Conservation (phyloP, 495 filamentous ascomycete genomes). For the Podospora australis region DNA sequence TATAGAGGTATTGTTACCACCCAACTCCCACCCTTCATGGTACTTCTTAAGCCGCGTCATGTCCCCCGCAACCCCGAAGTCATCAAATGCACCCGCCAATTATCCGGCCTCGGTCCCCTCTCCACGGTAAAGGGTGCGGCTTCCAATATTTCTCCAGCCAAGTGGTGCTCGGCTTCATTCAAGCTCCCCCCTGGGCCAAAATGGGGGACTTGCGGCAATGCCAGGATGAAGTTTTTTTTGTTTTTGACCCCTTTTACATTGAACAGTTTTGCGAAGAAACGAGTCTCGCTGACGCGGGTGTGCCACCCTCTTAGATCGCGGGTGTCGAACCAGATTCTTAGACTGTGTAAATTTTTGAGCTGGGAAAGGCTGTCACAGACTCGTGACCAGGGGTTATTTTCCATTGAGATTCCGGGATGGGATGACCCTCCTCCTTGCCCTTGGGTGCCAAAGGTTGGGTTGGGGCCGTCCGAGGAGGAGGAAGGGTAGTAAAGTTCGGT, state of each 20-base stretch:
- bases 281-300: conserved; percentile 20
- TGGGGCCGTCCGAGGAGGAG: neutral
- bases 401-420: conserved; percentile 1
- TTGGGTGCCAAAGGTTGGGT: neutral
- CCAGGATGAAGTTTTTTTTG: conserved; percentile 13
- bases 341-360: conserved; percentile 7
- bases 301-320: conserved; percentile 25
- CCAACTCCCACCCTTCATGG: no score
- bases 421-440: neutral
- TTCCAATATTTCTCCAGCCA: conserved; percentile 8
- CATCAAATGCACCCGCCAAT: conserved; percentile 20
- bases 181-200: neutral
- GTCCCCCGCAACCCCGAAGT: conserved; percentile 3
- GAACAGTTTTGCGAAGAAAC: conserved; percentile 13
- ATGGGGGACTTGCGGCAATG: conserved; percentile 17
- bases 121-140: conserved; percentile 15
- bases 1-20: no score
- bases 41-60: neutral
- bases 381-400: conserved; percentile 21
- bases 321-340: conserved; percentile 25
- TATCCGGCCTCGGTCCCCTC: conserved; percentile 19
- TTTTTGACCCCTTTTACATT: conserved; percentile 11
- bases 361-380: conserved; percentile 15
- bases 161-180: conserved; percentile 10
- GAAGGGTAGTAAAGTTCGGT: conserved; percentile 22